Conservation (phyloP, 495 filamentous ascomycete genomes). For the Penicillium bovifimosum region DNA sequence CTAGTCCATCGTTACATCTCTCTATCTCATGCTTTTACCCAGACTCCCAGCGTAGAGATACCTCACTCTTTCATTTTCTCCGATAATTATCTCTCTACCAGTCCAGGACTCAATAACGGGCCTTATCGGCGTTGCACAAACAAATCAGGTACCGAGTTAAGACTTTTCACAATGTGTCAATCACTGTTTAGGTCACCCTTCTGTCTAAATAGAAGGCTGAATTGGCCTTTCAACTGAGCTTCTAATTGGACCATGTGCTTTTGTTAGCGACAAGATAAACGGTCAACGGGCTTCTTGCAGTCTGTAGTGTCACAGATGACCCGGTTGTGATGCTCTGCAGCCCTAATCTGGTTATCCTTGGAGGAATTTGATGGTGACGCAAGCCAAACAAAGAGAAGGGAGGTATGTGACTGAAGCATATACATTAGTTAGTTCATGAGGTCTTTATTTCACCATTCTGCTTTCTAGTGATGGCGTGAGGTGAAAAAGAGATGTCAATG, state of each 20-base stretch:
- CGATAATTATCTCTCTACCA: conserved; percentile 8
- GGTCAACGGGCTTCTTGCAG: conserved; percentile 10
- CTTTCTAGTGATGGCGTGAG: neutral
- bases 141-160: conserved; percentile 24
- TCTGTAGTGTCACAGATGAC: neutral
- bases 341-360: conserved; percentile 7
- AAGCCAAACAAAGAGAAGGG: neutral
- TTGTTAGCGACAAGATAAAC: neutral
- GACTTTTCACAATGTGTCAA: neutral
- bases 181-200: neutral
- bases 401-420: neutral
- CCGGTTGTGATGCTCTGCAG: neutral
- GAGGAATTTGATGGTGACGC: conserved; percentile 3
- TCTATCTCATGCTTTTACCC: neutral
- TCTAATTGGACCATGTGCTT: conserved; percentile 6
- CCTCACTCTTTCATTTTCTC: conserved; percentile 8
- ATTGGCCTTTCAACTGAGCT: neutral
- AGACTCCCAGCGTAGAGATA: neutral
- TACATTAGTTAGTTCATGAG: neutral
- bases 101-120: conserved; percentile 14
- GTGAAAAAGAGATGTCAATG: neutral
- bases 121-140: conserved; percentile 17
- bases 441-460: neutral
- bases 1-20: neutral
- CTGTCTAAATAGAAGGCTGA: neutral